Base-by-base conservation (phyloP, 371 early-diverging fungal species). In the Nematocida homosporus region DNA sequence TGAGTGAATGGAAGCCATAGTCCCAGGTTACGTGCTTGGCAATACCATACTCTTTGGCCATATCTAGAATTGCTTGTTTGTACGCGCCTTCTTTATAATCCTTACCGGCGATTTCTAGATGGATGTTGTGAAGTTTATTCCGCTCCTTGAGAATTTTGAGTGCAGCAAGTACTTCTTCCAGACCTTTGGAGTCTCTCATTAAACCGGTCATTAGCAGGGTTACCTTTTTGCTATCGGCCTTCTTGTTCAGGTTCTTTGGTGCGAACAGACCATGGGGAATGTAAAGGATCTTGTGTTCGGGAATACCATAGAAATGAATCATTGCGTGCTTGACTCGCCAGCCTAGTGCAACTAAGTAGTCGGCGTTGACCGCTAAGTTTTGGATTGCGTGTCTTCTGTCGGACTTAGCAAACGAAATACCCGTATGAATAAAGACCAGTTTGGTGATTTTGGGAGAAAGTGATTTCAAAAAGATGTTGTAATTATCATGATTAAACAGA, bases 301-400 rank as follows among this genome's bases (percentile, higher is more conserved):
- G 63, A 5, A 63, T 29, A 8, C 63, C 63, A 25, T 63, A 63
- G 44, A 10, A 5, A 51, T 63, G 63, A 27, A 48, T 20, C 3
- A 63, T 44, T 25, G 41, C 8, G 6, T 63, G 2, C 50, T 63
- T 63, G 3, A 40, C 63, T 47, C 50, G 42, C 63, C 63, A 63
- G 3, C 44, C 47, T 38, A 63, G 18, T 23, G 47, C 63, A 2
- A 63, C 48, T 5, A 63, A 13, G 13, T 23, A 8, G 30, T 40
- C 8, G 4, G 63, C 42, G 8, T 25, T 6, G 8, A 5, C 47
- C 6, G 40, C 63, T 25, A 63, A 5, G 13, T 44, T 63, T 44
- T 44, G 5, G n/a, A 42, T 27, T 18, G 27, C 6, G 13, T 57
- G 20, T 57, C 59, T 10, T 6, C 25, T 6, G 6, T 35, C 6